phyloP scores from a whole-genome alignment of 495 filamentous ascomycete species.

The Penicillium waksmanii region DNA sequence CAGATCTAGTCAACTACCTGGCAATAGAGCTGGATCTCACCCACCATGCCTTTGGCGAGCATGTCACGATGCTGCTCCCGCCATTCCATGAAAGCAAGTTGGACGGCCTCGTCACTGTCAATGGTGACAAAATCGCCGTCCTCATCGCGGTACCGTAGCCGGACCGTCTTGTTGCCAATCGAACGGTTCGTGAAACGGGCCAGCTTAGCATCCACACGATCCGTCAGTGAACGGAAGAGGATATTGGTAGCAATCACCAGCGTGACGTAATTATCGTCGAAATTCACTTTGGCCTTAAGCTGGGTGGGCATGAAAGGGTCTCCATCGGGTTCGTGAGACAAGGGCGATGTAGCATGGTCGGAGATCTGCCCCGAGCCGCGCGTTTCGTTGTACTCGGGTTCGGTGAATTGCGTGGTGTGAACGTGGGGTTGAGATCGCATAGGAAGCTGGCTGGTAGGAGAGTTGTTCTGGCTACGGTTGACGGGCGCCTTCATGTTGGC shows the following conservation, averaged over 20 bases:
- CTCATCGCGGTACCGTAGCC: conserved; percentile 88
- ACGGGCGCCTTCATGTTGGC: conserved; percentile 61
- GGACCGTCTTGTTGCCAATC: conserved; percentile 75
- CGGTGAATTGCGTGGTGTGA: conserved; percentile 42
- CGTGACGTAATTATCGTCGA: conserved; percentile 80
- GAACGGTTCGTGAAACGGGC: conserved; percentile 78
- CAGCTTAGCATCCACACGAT: conserved; percentile 96
- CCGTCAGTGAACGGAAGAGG: conserved; percentile 85
- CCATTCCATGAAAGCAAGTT: conserved; percentile 92
- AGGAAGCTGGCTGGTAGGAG: conserved; percentile 58
- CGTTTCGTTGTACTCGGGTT: conserved; percentile 42
- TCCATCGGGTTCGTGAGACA: conserved; percentile 38
- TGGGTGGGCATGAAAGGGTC: conserved; percentile 61
- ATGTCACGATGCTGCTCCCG: conserved; percentile 71
- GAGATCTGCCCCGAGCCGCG: conserved; percentile 32
- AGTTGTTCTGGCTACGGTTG: conserved; percentile 70
- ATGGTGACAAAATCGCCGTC: conserved; percentile 93
- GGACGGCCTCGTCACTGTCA: conserved; percentile 91
- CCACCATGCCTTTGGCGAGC: conserved; percentile 66
- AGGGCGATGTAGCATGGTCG: conserved; percentile 44
- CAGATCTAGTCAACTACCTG: conserved; percentile 47
- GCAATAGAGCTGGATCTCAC: conserved; percentile 83
- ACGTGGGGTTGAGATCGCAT: conserved; percentile 44
- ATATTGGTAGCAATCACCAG: conserved; percentile 93
- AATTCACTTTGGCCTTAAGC: conserved; percentile 92